These are phyloP conservation scores for Posidonia oceanica DNA, from an alignment of 116 monocot species.

Conservation along the genomic window DNA sequence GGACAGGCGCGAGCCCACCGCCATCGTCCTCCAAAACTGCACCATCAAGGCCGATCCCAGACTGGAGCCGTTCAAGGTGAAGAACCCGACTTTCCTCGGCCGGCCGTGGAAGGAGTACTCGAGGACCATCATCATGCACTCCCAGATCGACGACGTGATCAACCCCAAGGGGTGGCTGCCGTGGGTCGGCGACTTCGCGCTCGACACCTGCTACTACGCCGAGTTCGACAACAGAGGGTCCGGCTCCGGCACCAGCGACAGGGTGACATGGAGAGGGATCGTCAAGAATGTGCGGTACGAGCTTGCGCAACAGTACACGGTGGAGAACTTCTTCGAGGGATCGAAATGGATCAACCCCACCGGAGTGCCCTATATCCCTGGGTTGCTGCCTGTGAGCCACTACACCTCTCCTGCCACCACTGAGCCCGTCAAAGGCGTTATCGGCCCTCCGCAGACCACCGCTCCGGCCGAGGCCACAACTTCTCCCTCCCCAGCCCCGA, in stretches of 20 bases:
- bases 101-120: slow-evolving; percentile 90
- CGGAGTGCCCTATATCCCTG: slow-evolving; percentile 49
- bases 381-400: slow-evolving; percentile 22
- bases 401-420: background rate
- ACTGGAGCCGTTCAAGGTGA: slow-evolving; percentile 1
- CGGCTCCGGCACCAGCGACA: slow-evolving; percentile 27
- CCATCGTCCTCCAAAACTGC: slow-evolving; percentile 65
- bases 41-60: slow-evolving; percentile 48
- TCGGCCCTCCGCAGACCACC: background rate
- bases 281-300: slow-evolving; percentile 29
- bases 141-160: slow-evolving; percentile 45
- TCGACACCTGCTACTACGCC: slow-evolving; percentile 50
- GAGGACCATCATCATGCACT: slow-evolving; percentile 54
- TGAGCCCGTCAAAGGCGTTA: background rate
- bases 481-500: too few relatives aligned
- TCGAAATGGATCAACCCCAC: slow-evolving; percentile 31
- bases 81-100: slow-evolving; percentile 47
- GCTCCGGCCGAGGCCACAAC: too few relatives aligned
- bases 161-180: slow-evolving; percentile 63
- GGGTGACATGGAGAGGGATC: slow-evolving; percentile 67
- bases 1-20: slow-evolving; percentile 35
- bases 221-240: slow-evolving; percentile 61
- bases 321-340: slow-evolving; percentile 51
- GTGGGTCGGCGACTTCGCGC: slow-evolving; percentile 47
- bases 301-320: slow-evolving; percentile 39